phyloP scores from a whole-genome alignment of 2,329 filamentous ascomycete species.

The Colletotrichum orbiculare region DNA sequence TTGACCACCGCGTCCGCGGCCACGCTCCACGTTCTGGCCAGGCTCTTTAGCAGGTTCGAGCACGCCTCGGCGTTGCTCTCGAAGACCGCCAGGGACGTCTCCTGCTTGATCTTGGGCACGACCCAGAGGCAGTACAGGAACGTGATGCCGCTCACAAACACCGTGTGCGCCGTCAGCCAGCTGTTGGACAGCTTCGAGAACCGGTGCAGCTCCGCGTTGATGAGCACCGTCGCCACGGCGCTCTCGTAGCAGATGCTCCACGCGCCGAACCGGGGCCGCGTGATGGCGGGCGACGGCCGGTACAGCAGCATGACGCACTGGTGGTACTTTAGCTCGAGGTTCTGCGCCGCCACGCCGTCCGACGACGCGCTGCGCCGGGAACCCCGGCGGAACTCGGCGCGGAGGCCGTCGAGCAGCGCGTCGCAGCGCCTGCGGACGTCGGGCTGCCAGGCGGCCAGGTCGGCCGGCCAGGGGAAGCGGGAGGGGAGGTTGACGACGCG shows the following conservation, averaged over 20 bases:
- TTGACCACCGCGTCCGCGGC: slow-evolving; percentile 52
- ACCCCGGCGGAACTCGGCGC: too few relatives aligned
- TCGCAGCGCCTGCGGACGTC: too few relatives aligned
- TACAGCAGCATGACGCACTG: too few relatives aligned
- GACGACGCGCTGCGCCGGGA: too few relatives aligned
- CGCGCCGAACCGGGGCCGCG: too few relatives aligned
- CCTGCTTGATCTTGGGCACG: not conserved
- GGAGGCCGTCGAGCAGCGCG: too few relatives aligned
- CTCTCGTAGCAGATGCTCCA: slow-evolving; percentile 36
- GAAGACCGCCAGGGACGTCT: not conserved
- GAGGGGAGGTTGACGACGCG: too few relatives aligned
- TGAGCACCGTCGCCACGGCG: slow-evolving; percentile 43
- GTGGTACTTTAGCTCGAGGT: too few relatives aligned
- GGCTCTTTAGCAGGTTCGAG: slow-evolving; percentile 37
- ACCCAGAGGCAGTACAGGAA: not conserved
- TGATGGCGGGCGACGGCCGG: too few relatives aligned
- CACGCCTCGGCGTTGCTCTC: slow-evolving; percentile 37
- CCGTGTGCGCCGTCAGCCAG: slow-evolving; percentile 45
- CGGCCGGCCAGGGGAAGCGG: too few relatives aligned
- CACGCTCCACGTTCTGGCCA: slow-evolving; percentile 42
- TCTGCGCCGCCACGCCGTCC: too few relatives aligned
- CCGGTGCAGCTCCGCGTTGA: slow-evolving; percentile 42
- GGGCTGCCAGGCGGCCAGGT: too few relatives aligned
- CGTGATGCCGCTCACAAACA: slow-evolving; percentile 41
- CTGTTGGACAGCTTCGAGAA: slow-evolving; percentile 44